These are phyloP conservation scores for Thymus mandschuricus DNA, from an alignment of 257 asterid genomes.

Conservation along the genomic window DNA sequence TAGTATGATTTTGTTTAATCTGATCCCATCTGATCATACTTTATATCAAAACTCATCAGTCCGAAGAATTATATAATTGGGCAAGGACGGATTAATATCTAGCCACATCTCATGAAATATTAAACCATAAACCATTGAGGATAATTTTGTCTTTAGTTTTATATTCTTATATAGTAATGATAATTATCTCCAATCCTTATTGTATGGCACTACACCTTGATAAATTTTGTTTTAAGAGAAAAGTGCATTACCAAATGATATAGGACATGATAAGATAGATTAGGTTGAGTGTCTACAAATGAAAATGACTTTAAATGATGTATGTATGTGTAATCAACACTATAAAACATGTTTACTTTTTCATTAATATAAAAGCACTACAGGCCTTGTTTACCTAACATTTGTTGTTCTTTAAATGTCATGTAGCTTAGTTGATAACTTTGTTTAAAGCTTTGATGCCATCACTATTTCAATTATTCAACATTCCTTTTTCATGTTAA, in stretches of 20 bases:
- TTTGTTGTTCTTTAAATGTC: background rate
- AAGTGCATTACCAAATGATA: background rate
- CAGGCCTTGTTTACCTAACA: constrained; percentile 1
- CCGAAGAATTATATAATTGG: no score
- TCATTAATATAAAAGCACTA: background rate
- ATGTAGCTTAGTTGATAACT: background rate
- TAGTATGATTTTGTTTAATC: no score
- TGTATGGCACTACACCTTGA: no score
- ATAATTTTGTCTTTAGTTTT: no score
- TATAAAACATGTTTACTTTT: background rate
- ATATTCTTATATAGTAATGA: no score
- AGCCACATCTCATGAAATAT: no score
- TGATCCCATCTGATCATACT: no score
- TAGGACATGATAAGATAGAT: constrained; percentile 16
- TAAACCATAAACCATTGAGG: no score
- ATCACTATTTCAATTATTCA: background rate
- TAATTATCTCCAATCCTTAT: no score
- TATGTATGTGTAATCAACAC: background rate
- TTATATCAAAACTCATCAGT: no score
- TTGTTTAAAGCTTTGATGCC: background rate
- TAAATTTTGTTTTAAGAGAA: no score
- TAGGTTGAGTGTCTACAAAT: background rate
- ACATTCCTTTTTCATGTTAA: background rate
- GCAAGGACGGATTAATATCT: no score
- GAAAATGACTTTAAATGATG: constrained; percentile 19